These are phyloP conservation scores for Solanum hybrid DNA, from an alignment of 305 asterid genomes.

Conservation along the genomic window DNA sequence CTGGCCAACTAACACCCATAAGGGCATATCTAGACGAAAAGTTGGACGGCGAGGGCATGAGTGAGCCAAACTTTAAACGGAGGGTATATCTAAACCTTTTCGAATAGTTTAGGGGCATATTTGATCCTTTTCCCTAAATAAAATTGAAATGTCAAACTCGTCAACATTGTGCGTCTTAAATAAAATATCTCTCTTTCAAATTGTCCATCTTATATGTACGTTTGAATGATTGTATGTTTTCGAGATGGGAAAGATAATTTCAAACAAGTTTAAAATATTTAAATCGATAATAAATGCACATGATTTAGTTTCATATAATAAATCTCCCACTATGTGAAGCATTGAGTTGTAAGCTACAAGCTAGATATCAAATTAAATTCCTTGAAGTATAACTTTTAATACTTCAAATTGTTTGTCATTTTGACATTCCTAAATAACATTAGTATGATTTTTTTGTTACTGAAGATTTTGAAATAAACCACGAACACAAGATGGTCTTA, in stretches of 20 bases:
- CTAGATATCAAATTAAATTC: not conserved
- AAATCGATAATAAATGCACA: not conserved
- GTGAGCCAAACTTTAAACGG: no score
- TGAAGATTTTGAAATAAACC: no score
- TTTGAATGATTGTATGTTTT: not conserved
- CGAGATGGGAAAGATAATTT: no score
- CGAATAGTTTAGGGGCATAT: no score
- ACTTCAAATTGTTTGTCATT: not conserved
- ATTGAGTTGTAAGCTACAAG: not conserved
- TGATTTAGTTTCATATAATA: not conserved
- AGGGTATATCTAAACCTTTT: no score
- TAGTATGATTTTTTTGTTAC: no score
- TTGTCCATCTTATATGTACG: not conserved
- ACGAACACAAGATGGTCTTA: no score
- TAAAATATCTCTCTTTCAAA: not conserved
- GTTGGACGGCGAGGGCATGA: no score
- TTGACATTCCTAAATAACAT: not conserved
- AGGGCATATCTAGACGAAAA: no score
- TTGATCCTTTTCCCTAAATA: not conserved
- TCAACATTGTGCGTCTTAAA: not conserved
- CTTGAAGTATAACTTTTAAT: not conserved
- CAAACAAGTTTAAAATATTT: not conserved
- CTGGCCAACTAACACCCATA: no score
- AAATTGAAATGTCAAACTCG: not conserved
- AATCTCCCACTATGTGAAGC: not conserved